Evolutionary conservation across 768 basidiomycete species (phyloP), one percentile per base, ranked within the genome.

Genomic region (Boletus rubroflammeus): DNA sequence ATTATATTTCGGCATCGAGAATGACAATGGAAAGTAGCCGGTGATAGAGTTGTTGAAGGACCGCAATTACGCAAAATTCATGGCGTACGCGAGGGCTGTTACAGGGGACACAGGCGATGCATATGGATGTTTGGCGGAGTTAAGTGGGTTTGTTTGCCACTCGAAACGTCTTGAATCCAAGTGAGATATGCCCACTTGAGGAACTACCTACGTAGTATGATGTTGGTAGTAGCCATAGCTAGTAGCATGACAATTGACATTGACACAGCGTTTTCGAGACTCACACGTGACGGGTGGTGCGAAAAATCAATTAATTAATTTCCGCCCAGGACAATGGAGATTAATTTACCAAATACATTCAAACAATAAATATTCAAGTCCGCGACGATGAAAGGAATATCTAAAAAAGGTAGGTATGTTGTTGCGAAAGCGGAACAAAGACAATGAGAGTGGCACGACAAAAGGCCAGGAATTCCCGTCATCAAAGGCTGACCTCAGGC

Each of bases 401-500:
- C 62, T 10, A 42, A 61, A 62, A 46, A 14, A 54, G 55, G 66
- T 19, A 50, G 42, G 48, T 51, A 14, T 15, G 53, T 69, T 69
- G 62, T 69, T 55, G 50, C 53, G 51, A 65, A 59, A 48, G 15
- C 21, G 26, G 55, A 45, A 67, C 61, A 58, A 69, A 39, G 51
- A 68, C 68, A 66, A 69, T 62, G 68, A 9, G 19, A 29, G 19
- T 25, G 19, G 31, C 26, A 57, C 49, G 57, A 66, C 64, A 68
- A 69, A 68, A 68, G 47, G 60, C 5, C 47, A 35, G 23, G 32
- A 10, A n/a, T 38, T 38, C 32, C 32, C 32, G 58, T 61, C 59
- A 26, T 35, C 41, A 51, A 53, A 38, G 28, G n/a, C 51, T 35
- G 29, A 39, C 28, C 34, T n/a, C n/a, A n/a, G n/a, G n/a, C n/a